Percentiles rank a stretch among this genome's conserved stretches.
Conservation (phyloP, 306 rosid species). For the Rosa chinensis region DNA sequence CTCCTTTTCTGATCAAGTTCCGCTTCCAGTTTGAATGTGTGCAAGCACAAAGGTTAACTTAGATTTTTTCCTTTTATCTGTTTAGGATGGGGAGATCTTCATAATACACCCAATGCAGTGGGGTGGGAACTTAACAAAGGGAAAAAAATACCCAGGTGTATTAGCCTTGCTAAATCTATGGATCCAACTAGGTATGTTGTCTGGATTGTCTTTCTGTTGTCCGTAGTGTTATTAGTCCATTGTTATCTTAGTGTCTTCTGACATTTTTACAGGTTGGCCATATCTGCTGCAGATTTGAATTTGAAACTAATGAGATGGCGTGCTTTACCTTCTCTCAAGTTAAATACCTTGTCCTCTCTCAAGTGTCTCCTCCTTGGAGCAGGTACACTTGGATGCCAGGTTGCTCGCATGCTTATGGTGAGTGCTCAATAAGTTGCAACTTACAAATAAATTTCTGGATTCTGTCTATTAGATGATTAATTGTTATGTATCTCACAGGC, state of each 20-base stretch:
- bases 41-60: constrained; percentile 15
- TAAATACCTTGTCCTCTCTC: constrained; percentile 63
- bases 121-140: constrained; percentile 95
- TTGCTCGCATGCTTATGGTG: constrained; percentile 98
- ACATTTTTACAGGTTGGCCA: constrained; percentile 68
- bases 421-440: constrained; percentile 31
- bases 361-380: constrained; percentile 99
- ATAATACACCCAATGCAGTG: constrained; percentile 55
- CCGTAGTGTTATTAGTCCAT: constrained; percentile 8
- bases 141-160: constrained; percentile 60
- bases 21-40: constrained; percentile 11
- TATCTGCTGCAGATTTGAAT: constrained; percentile 98
- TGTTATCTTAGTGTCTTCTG: constrained; percentile 16
- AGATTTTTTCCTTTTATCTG: not conserved
- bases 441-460: constrained; percentile 10
- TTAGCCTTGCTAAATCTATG: constrained; percentile 91
- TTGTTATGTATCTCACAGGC: constrained; percentile 55
- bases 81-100: constrained; percentile 56
- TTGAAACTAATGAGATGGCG: constrained; percentile 99
- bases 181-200: constrained; percentile 77
- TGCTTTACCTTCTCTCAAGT: constrained; percentile 82
- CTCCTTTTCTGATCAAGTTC: constrained; percentile 21
- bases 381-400: constrained; percentile 99
- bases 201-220: constrained; percentile 13
- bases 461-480: constrained; percentile 19